phyloP scores from a whole-genome alignment of 768 basidiomycete genomes.

The Serendipita sp. region DNA sequence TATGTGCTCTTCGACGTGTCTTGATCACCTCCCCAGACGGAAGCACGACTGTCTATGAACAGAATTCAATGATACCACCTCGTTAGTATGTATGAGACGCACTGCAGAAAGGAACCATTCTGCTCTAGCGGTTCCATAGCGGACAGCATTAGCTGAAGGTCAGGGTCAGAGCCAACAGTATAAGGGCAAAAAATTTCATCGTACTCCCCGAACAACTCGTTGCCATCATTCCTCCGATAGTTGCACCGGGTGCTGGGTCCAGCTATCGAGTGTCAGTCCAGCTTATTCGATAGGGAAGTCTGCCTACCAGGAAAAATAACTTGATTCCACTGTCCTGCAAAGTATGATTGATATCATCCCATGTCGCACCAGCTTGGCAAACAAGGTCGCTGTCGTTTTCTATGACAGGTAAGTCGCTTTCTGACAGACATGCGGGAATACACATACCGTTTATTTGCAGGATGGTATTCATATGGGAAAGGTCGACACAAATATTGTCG shows the following conservation, averaged over 20 bases:
- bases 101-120: constrained; percentile 25
- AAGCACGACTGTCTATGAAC: constrained; percentile 22
- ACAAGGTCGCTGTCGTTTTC: constrained; percentile 15
- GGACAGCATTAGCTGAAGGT: constrained; percentile 13
- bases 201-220: constrained; percentile 22
- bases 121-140: constrained; percentile 26
- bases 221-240: constrained; percentile 25
- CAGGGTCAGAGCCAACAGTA: neutral
- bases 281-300: constrained; percentile 9
- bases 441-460: constrained; percentile 19
- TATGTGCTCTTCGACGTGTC: constrained; percentile 20
- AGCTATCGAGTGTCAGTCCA: neutral
- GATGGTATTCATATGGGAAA: constrained; percentile 27
- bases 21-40: constrained; percentile 29
- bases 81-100: constrained; percentile 11
- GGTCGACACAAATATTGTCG: constrained; percentile 25
- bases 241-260: constrained; percentile 23
- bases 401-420: constrained; percentile 17
- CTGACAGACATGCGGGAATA: neutral
- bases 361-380: constrained; percentile 18
- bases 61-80: neutral
- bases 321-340: constrained; percentile 18
- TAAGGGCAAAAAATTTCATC: constrained; percentile 2
- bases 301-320: constrained; percentile 25
- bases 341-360: constrained; percentile 17